Conservation (phyloP, 768 basidiomycete genomes). For the Termitomyces titanicus region DNA sequence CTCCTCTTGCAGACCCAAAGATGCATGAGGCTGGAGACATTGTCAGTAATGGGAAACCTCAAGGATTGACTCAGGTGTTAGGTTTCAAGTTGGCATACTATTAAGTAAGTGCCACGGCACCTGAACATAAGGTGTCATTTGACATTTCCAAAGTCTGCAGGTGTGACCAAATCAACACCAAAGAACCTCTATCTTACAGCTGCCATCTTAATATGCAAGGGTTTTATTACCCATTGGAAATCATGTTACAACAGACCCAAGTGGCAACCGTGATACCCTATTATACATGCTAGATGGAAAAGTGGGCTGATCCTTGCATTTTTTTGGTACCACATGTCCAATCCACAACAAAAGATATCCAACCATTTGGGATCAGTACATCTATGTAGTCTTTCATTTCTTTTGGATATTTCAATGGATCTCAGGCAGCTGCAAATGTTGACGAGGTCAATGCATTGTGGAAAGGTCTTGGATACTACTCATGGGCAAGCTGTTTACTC, state of each 20-base stretch:
- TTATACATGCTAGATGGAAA: constrained; percentile 84
- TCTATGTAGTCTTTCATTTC: constrained; percentile 10
- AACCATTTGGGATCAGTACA: constrained; percentile 67
- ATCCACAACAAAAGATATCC: constrained; percentile 59
- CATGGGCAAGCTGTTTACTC: constrained; percentile 78
- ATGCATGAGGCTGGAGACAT: constrained; percentile 14
- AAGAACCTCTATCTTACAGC: constrained; percentile 76
- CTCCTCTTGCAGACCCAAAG: constrained; percentile 44
- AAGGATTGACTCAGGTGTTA: constrained; percentile 83
- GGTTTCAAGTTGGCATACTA: constrained; percentile 98
- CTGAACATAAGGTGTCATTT: neutral
- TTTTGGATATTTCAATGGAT: constrained; percentile 9
- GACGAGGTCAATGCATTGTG: constrained; percentile 87
- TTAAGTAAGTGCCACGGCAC: constrained; percentile 54
- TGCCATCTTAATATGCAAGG: constrained; percentile 86
- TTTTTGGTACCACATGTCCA: constrained; percentile 1
- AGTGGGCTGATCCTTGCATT: constrained; percentile 39
- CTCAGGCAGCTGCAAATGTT: constrained; percentile 62
- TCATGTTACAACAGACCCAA: constrained; percentile 97
- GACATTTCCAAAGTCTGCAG: constrained; percentile 38
- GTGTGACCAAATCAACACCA: constrained; percentile 58
- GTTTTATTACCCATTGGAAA: constrained; percentile 80
- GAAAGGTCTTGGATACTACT: constrained; percentile 93
- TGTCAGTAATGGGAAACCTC: constrained; percentile 35
- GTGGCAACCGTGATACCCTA: constrained; percentile 93